Evolutionary conservation across 2,329 filamentous ascomycete species (phyloP).

Genomic region (Stachybotrys elegans): DNA sequence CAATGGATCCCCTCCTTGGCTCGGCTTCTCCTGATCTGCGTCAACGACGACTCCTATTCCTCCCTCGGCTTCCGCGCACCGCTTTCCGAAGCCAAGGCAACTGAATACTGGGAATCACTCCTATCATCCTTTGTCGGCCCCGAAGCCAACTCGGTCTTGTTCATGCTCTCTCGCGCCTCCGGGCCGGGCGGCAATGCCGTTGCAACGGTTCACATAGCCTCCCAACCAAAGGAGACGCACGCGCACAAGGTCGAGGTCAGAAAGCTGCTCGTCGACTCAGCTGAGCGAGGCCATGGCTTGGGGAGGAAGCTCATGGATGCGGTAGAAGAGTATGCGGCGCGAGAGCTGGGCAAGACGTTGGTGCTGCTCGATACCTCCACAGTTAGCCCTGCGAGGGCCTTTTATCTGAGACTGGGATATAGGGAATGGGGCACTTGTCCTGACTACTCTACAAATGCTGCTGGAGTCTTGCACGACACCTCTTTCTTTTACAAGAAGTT

Average conservation of each 20-base stretch:
- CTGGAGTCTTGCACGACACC: conserved; percentile 12
- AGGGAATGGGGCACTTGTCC: conserved; percentile 22
- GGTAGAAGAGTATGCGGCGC: conserved; percentile 13
- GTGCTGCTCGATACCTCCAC: conserved; percentile 21
- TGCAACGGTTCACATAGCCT: conserved; percentile 15
- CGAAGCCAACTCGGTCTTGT: conserved; percentile 7
- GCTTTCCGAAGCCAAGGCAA: conserved; percentile 14
- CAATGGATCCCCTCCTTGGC: not conserved
- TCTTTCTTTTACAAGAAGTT: conserved; percentile 15
- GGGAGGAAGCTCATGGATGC: conserved; percentile 16
- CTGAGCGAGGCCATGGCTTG: conserved; percentile 13
- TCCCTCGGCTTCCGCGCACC: conserved; percentile 23
- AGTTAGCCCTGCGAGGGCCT: conserved; percentile 16
- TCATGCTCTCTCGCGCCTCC: conserved; percentile 9
- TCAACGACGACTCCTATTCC: conserved; percentile 21
- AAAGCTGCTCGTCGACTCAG: conserved; percentile 20
- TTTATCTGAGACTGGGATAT: conserved; percentile 19
- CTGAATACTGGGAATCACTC: conserved; percentile 15
- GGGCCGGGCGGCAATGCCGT: conserved; percentile 7
- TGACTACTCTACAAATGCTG: conserved; percentile 15
- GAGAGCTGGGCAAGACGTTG: conserved; percentile 12
- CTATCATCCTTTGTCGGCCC: conserved; percentile 3
- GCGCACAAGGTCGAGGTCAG: conserved; percentile 18
- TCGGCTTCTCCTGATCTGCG: conserved; percentile 16
- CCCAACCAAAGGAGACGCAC: conserved; percentile 19